Conservation (phyloP, 1,284 basidiomycete species). For the Trametes sp. region DNA sequence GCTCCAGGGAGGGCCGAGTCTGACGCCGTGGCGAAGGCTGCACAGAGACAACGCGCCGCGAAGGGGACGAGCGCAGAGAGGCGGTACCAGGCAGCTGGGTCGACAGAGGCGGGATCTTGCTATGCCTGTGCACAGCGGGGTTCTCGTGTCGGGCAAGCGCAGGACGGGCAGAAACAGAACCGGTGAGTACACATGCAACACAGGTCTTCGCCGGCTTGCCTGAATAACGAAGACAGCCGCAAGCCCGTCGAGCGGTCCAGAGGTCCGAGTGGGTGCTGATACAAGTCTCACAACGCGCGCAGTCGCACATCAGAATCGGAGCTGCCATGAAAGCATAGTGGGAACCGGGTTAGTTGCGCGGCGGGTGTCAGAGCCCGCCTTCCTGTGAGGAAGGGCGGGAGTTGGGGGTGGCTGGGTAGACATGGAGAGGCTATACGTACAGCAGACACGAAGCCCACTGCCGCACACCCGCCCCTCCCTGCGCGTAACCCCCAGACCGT, state of each 20-base stretch:
- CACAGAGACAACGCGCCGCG: conserved; percentile 20
- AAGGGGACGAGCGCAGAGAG: conserved; percentile 19
- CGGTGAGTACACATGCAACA: conserved; percentile 18
- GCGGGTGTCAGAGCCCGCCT: conserved; percentile 39
- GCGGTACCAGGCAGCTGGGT: conserved; percentile 35
- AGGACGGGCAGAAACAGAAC: conserved; percentile 28
- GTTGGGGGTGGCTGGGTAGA: conserved; percentile 37
- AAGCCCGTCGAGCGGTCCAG: conserved; percentile 14
- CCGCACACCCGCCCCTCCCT: conserved; percentile 31
- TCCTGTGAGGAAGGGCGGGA: conserved; percentile 42
- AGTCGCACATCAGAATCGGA: conserved; percentile 23
- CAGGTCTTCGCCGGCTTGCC: conserved; percentile 34
- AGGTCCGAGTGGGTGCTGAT: conserved; percentile 34
- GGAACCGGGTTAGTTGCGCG: conserved; percentile 35
- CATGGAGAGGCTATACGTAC: conserved; percentile 31
- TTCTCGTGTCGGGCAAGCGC: conserved; percentile 28
- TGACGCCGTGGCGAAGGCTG: conserved; percentile 21
- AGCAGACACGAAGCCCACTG: conserved; percentile 22
- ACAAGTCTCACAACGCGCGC: conserved; percentile 33
- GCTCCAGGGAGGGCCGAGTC: conserved; percentile 35
- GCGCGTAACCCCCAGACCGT: conserved; percentile 32
- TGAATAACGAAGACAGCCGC: conserved; percentile 27
- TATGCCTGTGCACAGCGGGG: conserved; percentile 16
- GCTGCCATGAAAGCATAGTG: conserved; percentile 28
- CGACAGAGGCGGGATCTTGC: conserved; percentile 20